Evolutionary conservation across 495 filamentous ascomycete genomes (phyloP), one percentile per base, ranked within the genome.

Genomic region (Immersiella caudata): DNA sequence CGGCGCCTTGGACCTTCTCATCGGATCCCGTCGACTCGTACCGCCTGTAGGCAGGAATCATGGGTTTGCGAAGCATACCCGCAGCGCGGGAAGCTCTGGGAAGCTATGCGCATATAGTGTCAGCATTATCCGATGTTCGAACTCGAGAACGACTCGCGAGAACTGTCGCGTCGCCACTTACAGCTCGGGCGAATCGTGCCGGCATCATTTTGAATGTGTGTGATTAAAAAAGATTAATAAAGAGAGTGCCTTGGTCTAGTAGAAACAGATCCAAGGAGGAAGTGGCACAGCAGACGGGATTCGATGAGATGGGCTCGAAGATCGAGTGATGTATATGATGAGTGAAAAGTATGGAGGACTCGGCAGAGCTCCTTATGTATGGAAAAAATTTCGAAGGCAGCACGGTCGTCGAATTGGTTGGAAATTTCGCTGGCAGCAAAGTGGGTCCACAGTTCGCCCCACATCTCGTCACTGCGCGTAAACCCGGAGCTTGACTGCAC

Each of bases 1-100:
- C 95, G 78, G 90, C 83, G 75, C 96, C 96, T 85, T 95, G 93
- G 64, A 98, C 91, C 76, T 94, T 90, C 74, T 86, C 88, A 70
- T 91, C 90, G 64, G 68, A 57, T 33, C 66, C 66, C 49, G 93
- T 93, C 61, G 91, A 92, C 80, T 96, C 91, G 83, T 88, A 93
- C 82, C 84, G 80, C 68, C 82, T 81, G 72, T 84, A 87, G 62
- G 80, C 81, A 24, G 84, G 77, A 51, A 74, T 78, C 69, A 82
- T 70, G 46, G 82, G 82, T 71, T 79, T 80, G 65, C 85, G 78
- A 33, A 84, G 65, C 68, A 83, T 71, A 9, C 79, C 91, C 79
- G 80, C 86, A 81, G 84, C 89, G 86, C 79, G 89, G 90, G 90
- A 74, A 72, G 72, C 73, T 64, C 72, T 75, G 24, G 74, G 74